Percentiles rank a stretch among this genome's conserved stretches.
phyloP scores from a whole-genome alignment of 73 alveolate genomes.

The Tetrahymena thermophila region DNA sequence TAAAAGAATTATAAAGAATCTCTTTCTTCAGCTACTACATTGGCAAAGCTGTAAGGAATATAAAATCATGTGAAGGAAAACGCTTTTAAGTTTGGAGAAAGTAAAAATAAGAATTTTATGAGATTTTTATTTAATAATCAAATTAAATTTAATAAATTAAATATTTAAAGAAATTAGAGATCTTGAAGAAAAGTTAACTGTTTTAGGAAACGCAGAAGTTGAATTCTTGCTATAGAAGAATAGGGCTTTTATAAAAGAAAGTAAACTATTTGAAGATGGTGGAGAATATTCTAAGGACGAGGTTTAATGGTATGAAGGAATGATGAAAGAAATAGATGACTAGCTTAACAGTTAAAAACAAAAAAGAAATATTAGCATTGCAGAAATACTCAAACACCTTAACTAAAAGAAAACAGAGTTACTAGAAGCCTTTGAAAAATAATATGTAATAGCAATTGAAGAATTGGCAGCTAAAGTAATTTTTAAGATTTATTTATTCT shows the following conservation, averaged over 20 bases:
- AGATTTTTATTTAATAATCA: not conserved
- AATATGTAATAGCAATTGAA: slow-evolving; percentile 32
- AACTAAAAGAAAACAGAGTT: slow-evolving; percentile 14
- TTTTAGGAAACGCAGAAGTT: slow-evolving; percentile 19
- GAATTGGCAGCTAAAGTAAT: slow-evolving; percentile 36
- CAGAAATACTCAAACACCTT: slow-evolving; percentile 18
- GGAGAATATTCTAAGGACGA: slow-evolving; percentile 36
- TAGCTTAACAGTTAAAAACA: slow-evolving; percentile 7
- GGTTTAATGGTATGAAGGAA: slow-evolving; percentile 31
- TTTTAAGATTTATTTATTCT: not conserved
- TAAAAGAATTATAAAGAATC: not conserved
- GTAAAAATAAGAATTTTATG: not conserved
- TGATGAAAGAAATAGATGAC: slow-evolving; percentile 34
- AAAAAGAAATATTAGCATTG: slow-evolving; percentile 14
- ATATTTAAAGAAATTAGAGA: slow-evolving; percentile 28
- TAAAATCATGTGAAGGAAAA: slow-evolving; percentile 37
- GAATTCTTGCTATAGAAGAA: slow-evolving; percentile 8
- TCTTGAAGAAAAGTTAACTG: slow-evolving; percentile 16
- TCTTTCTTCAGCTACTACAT: slow-evolving; percentile 17
- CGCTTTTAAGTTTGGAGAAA: slow-evolving; percentile 37
- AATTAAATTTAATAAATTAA: not conserved
- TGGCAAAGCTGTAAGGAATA: slow-evolving; percentile 36
- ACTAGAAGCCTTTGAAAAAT: slow-evolving; percentile 28
- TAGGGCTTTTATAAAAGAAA: slow-evolving; percentile 26
- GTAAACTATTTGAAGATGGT: not conserved